A percentile compares a stretch with the other conserved stretches of the same genome.
These are phyloP conservation scores for Aspergillus flavus DNA, from an alignment of 2,329 filamentous ascomycete species.

Conservation along the genomic window DNA sequence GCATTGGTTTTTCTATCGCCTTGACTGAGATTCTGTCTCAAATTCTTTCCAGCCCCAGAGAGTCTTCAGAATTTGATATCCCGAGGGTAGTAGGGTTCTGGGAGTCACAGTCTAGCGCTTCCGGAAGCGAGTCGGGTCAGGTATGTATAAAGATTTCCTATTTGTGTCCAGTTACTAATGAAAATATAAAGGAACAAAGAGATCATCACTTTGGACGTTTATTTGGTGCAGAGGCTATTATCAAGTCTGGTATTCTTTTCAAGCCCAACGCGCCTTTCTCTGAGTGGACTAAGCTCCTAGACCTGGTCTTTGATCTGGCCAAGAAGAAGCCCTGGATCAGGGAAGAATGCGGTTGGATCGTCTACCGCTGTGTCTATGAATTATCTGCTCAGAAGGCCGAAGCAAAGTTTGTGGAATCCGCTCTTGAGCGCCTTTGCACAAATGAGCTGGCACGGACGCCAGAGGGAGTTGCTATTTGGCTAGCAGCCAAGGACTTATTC, in stretches of 20 bases:
- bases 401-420: conserved; percentile 58
- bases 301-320: conserved; percentile 72
- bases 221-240: conserved; percentile 84
- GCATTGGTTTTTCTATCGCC: conserved; percentile 86
- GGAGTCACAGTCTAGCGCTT: conserved; percentile 54
- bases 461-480: conserved; percentile 88
- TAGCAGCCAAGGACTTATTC: conserved; percentile 67
- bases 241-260: conserved; percentile 76
- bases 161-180: not conserved
- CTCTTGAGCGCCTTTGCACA: conserved; percentile 64
- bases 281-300: conserved; percentile 64
- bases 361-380: conserved; percentile 71
- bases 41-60: conserved; percentile 55
- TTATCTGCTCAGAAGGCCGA: conserved; percentile 42
- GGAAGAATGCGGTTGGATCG: conserved; percentile 81
- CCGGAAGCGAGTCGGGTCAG: conserved; percentile 57
- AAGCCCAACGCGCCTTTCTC: conserved; percentile 54
- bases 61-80: conserved; percentile 40
- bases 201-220: conserved; percentile 83
- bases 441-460: conserved; percentile 75
- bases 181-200: conserved; percentile 70
- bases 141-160: conserved; percentile 36
- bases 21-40: conserved; percentile 78
- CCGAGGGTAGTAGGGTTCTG: conserved; percentile 54
- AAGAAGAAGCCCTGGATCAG: conserved; percentile 86